Conservation (phyloP, 208 protist species). For the Kentomonas sorsogonicus region DNA sequence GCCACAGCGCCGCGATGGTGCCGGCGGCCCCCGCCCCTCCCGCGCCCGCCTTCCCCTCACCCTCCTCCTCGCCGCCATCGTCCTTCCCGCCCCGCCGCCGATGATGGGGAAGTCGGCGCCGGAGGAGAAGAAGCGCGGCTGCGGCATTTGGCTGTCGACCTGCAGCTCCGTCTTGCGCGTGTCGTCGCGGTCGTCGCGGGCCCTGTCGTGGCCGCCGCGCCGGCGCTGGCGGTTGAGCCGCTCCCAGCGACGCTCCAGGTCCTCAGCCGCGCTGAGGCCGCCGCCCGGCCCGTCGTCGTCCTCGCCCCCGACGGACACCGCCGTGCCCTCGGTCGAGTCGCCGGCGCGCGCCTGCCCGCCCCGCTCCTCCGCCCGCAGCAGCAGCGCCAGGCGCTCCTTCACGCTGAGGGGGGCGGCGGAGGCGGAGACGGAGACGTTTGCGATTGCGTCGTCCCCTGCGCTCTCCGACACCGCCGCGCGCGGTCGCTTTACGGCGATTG, state of each 20-base stretch:
- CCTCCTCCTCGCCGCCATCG: conserved; percentile 10
- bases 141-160: conserved; percentile 22
- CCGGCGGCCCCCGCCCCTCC: not conserved
- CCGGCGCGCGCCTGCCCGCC: not conserved
- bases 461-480: too few species aligned
- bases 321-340: not conserved
- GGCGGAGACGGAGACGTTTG: too few species aligned
- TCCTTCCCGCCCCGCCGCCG: not conserved
- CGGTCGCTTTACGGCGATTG: not conserved
- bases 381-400: too few species aligned
- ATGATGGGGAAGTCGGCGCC: conserved; percentile 58
- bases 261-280: not conserved
- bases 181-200: conserved; percentile 5
- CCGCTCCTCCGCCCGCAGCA: conserved; percentile 5
- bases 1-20: conserved; percentile 12
- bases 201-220: not conserved
- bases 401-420: too few species aligned
- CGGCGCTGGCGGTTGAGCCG: not conserved
- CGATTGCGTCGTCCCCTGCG: too few species aligned
- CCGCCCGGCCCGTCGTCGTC: not conserved
- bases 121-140: conserved; percentile 58
- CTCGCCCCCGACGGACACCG: too few species aligned
- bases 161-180: conserved; percentile 15
- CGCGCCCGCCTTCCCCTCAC: conserved; percentile 2
- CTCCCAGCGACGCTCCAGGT: not conserved